Evolutionary conservation across 192 early-diverging fungal genomes (phyloP).

Genomic region (Rhizoclosmatium globosum): DNA sequence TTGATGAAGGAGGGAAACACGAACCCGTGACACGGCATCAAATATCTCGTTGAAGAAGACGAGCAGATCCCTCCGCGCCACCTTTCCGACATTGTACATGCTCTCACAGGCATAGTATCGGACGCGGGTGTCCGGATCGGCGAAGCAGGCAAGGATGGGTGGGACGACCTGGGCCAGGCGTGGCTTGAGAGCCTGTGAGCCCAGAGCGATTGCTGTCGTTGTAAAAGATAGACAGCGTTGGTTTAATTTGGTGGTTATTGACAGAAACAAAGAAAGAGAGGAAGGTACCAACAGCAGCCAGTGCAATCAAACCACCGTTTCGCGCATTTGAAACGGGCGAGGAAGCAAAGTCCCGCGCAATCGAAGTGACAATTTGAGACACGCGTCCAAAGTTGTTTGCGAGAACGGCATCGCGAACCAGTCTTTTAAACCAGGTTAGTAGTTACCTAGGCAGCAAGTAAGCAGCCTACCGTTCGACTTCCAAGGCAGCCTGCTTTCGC

Average conservation of each 20-base stretch:
- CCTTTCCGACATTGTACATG: constrained; percentile 99
- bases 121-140: constrained; percentile 90
- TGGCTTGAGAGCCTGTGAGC: constrained; percentile 67
- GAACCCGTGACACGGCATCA: constrained; percentile 93
- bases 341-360: constrained; percentile 90
- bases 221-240: constrained; percentile 19
- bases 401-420: constrained; percentile 46
- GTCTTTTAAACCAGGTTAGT: constrained; percentile 10
- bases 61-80: constrained; percentile 87
- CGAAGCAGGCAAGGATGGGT: constrained; percentile 92
- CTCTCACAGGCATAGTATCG: constrained; percentile 99
- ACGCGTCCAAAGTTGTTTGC: constrained; percentile 59
- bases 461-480: constrained; percentile 79
- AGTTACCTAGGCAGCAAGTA: not conserved
- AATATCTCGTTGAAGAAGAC: constrained; percentile 97
- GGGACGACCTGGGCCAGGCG: constrained; percentile 78
- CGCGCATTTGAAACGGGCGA: constrained; percentile 84
- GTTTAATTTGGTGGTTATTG: constrained; percentile 5
- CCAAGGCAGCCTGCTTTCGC: constrained; percentile 89
- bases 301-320: constrained; percentile 93
- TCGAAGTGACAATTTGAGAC: constrained; percentile 73
- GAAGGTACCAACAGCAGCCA: constrained; percentile 83
- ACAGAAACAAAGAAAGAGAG: not conserved
- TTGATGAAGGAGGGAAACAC: no score
- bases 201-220: constrained; percentile 34